A percentile compares a stretch with the other conserved stretches of the same genome.
Conservation (phyloP, 805 yeast species). For the Kluyveromyces starmeri region DNA sequence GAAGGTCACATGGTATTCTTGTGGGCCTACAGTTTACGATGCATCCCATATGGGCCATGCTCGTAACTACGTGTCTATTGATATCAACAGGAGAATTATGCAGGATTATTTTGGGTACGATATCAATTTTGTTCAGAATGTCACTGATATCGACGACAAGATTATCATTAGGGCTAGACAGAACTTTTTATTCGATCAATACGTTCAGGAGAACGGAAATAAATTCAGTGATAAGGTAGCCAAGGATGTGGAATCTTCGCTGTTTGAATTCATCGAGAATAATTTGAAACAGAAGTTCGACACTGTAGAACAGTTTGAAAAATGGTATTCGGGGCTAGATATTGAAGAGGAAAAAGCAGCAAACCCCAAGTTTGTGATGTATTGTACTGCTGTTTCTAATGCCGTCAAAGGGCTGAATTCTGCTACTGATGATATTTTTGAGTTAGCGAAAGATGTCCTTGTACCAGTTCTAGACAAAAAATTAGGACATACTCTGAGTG, state of each 20-base stretch:
- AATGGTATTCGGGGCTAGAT: slow-evolving; percentile 47
- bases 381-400: slow-evolving; percentile 55
- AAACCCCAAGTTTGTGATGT: slow-evolving; percentile 85
- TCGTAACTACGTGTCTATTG: slow-evolving; percentile 89
- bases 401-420: slow-evolving; percentile 32
- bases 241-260: slow-evolving; percentile 34
- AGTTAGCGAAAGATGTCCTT: slow-evolving; percentile 59
- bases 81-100: slow-evolving; percentile 81
- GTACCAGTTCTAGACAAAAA: slow-evolving; percentile 65
- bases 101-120: slow-evolving; percentile 90
- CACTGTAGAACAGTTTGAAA: slow-evolving; percentile 31
- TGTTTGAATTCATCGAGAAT: slow-evolving; percentile 40
- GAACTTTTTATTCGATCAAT: slow-evolving; percentile 64
- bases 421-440: slow-evolving; percentile 35
- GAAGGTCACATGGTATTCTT: slow-evolving; percentile 86
- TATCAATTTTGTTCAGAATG: slow-evolving; percentile 85
- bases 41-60: slow-evolving; percentile 98
- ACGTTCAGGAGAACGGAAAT: slow-evolving; percentile 27
- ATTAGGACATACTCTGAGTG: slow-evolving; percentile 68
- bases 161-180: slow-evolving; percentile 94
- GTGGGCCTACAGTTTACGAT: slow-evolving; percentile 98
- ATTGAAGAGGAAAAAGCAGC: slow-evolving; percentile 39
- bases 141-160: slow-evolving; percentile 97
- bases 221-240: slow-evolving; percentile 28
- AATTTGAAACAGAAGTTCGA: slow-evolving; percentile 43